A percentile compares a stretch with the other conserved stretches of the same genome.
Conservation (phyloP, 1,284 basidiomycete genomes). For the Naganishia liquefaciens region DNA sequence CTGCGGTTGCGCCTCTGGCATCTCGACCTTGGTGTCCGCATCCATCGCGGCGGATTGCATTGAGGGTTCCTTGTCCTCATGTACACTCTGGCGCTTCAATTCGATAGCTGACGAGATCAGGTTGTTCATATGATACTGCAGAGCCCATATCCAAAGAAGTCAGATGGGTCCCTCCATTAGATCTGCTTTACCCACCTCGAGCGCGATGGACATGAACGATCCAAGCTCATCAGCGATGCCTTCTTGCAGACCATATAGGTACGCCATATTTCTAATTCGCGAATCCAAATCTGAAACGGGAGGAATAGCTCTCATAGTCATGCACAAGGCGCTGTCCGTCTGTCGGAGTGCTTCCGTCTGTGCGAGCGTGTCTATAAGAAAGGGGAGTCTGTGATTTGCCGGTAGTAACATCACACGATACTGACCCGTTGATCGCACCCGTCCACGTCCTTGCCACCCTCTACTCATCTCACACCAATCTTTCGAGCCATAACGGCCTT, state of each 20-base stretch:
- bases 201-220: slow-evolving; percentile 50
- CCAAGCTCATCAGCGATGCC: slow-evolving; percentile 37
- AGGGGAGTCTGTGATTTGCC: too few relatives aligned
- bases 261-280: slow-evolving; percentile 17
- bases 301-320: slow-evolving; percentile 21
- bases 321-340: slow-evolving; percentile 20
- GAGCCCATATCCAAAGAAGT: neutral
- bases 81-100: slow-evolving; percentile 2
- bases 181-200: slow-evolving; percentile 43
- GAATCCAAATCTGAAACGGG: slow-evolving; percentile 17
- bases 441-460: slow-evolving; percentile 29
- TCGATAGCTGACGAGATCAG: slow-evolving; percentile 22
- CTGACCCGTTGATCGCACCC: slow-evolving; percentile 23
- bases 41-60: neutral
- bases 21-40: neutral
- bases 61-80: neutral
- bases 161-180: neutral
- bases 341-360: slow-evolving; percentile 17
- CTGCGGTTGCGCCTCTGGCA: neutral
- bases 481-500: slow-evolving; percentile 34
- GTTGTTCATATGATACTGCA: slow-evolving; percentile 19
- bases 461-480: slow-evolving; percentile 33
- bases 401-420: neutral
- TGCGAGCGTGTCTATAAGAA: slow-evolving; percentile 1
- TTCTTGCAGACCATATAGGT: slow-evolving; percentile 27